Evolutionary conservation across 164 flowering plant species (phyloP), one percentile per base, ranked within the genome.

Genomic region (Nymphaea thermarum): DNA sequence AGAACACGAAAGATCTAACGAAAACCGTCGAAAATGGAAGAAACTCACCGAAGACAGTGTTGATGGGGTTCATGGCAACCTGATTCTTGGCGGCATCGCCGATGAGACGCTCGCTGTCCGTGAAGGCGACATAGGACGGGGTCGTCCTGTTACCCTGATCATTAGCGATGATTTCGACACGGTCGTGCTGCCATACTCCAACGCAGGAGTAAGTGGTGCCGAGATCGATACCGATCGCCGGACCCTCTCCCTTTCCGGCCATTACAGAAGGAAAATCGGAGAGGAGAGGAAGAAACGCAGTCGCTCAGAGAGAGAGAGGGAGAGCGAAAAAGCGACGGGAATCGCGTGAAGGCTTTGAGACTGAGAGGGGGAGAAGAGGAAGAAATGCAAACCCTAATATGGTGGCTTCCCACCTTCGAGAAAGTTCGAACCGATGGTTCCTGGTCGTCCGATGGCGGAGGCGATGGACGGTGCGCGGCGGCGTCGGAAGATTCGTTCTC

Each of bases 21-120:
- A 25, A 1, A 25, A 25, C 1, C 36, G 36, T 25, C 36, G 1
- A 25, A 25, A 25, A 25, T 25, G 36, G 36, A 25, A 25, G 36
- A 25, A 25, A 25, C 73, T 74, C 63, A 83, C 87, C 83, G 11
- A 82, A 83, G 3, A 83, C 85, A 11, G 87, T 82, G 77, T 82
- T 82, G 65, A 73, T 66, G 0, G 85, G 87, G 71, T 83, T 83
- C 82, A 76, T 82, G 42, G 85, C 83, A 53, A 80, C 81, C 77
- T 84, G 85, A 43, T 84, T 82, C 76, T 80, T 79, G 2, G 87
- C 87, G 11, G 87, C 81, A 60, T 81, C 86, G 2, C 86, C 86
- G n/a, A 82, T 77, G 25, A 82, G 67, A 11, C 84, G 71, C 73
- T 80, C 83, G 0, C 78, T 53, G 57, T 83, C 83, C 10, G 83